These are phyloP conservation scores for Fusarium compactum DNA, from an alignment of 2,329 filamentous ascomycete species.

Conservation along the genomic window DNA sequence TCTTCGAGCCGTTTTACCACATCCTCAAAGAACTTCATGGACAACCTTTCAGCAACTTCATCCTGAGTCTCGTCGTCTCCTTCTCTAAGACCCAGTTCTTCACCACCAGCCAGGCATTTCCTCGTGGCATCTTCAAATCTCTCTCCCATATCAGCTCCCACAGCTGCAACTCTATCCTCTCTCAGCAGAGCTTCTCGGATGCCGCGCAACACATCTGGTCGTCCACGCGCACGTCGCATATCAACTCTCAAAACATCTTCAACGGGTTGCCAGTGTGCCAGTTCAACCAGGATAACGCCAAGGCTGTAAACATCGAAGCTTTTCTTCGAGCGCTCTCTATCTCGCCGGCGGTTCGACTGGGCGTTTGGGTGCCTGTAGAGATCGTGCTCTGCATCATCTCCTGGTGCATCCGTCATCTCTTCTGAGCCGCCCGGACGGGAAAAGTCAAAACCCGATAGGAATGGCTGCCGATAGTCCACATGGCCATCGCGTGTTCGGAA, in stretches of 20 bases:
- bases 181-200: slow-evolving; percentile 53
- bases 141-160: slow-evolving; percentile 56
- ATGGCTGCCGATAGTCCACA: slow-evolving; percentile 57
- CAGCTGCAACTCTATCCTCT: slow-evolving; percentile 47
- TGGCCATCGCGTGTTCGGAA: slow-evolving; percentile 52
- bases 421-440: slow-evolving; percentile 62
- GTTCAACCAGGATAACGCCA: slow-evolving; percentile 64
- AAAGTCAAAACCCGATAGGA: slow-evolving; percentile 67
- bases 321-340: slow-evolving; percentile 58
- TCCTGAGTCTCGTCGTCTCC: slow-evolving; percentile 57
- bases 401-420: slow-evolving; percentile 63
- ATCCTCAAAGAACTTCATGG: slow-evolving; percentile 57
- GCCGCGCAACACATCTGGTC: slow-evolving; percentile 53
- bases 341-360: slow-evolving; percentile 52
- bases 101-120: slow-evolving; percentile 54
- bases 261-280: slow-evolving; percentile 65
- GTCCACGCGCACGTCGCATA: slow-evolving; percentile 50
- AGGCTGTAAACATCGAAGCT: slow-evolving; percentile 66
- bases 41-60: slow-evolving; percentile 55
- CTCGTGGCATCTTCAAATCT: slow-evolving; percentile 55
- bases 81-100: slow-evolving; percentile 52
- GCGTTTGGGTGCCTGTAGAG: slow-evolving; percentile 63
- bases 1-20: slow-evolving; percentile 59
- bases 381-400: slow-evolving; percentile 59
- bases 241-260: slow-evolving; percentile 58